Percentiles rank a stretch among this genome's conserved stretches.
phyloP scores from a whole-genome alignment of 2,329 filamentous ascomycete genomes.

The Hypoxylon rubiginosum region DNA sequence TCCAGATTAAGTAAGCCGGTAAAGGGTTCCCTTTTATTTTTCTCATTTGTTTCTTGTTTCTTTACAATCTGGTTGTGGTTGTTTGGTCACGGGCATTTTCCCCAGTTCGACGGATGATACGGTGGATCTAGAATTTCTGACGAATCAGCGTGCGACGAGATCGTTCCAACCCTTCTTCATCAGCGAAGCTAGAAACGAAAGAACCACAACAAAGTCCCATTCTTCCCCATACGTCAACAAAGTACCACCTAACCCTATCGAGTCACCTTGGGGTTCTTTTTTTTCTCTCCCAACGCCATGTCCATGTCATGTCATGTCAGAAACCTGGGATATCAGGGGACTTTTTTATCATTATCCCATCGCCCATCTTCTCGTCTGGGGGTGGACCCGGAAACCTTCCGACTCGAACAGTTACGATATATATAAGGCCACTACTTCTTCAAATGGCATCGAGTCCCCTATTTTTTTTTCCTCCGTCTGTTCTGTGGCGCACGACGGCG shows the following conservation, averaged over 20 bases:
- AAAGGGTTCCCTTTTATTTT: conserved; percentile 10
- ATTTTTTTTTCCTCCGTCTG: conserved; percentile 2
- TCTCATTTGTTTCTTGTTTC: conserved; percentile 2
- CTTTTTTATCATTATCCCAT: not conserved
- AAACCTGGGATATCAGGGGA: not conserved
- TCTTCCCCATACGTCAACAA: conserved; percentile 38
- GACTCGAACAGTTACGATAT: not conserved
- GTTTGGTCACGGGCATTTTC: not conserved
- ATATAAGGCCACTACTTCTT: conserved; percentile 1
- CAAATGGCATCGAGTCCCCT: conserved; percentile 6
- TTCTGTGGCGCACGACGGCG: conserved; percentile 8
- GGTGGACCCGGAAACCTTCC: not conserved
- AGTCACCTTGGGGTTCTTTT: conserved; percentile 7
- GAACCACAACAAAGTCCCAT: conserved; percentile 36
- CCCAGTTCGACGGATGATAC: not conserved
- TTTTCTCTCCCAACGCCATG: not conserved
- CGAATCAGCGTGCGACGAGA: conserved; percentile 20
- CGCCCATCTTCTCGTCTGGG: not conserved
- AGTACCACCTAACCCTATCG: conserved; percentile 20
- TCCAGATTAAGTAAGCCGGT: conserved; percentile 24
- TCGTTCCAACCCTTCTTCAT: conserved; percentile 8
- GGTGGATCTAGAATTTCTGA: not conserved
- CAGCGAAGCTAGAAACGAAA: conserved; percentile 13
- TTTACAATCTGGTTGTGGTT: not conserved
- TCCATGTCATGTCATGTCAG: not conserved